Evolutionary conservation across 2,329 filamentous ascomycete species (phyloP).

Genomic region (Venturia asperata): DNA sequence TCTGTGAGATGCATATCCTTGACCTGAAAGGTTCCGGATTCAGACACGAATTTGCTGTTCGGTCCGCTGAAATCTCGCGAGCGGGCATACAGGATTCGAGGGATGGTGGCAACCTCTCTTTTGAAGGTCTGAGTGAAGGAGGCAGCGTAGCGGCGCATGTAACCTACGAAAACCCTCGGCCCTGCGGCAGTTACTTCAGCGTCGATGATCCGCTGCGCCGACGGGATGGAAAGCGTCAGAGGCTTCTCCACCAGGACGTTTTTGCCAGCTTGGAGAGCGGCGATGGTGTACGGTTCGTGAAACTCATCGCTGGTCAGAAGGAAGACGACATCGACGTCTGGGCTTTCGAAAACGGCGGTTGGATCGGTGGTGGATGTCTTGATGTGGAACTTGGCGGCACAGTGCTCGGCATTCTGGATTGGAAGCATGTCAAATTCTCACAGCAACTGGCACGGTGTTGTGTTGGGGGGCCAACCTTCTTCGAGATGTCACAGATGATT

Average conservation of each 20-base stretch:
- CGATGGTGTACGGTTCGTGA: conserved; percentile 47
- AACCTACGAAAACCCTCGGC: conserved; percentile 50
- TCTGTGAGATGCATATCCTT: too few species aligned
- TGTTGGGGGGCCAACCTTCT: conserved; percentile 29
- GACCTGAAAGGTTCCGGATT: conserved; percentile 43
- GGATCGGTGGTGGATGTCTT: conserved; percentile 24
- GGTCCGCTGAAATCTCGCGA: conserved; percentile 48
- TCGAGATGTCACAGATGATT: conserved; percentile 48
- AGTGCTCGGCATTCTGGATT: conserved; percentile 25
- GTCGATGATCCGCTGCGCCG: conserved; percentile 41
- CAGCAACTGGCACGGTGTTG: too few species aligned
- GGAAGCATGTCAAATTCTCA: too few species aligned
- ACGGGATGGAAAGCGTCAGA: conserved; percentile 43
- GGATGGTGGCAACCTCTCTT: conserved; percentile 44
- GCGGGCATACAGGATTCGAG: conserved; percentile 49
- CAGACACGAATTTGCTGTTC: conserved; percentile 43
- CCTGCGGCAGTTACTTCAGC: conserved; percentile 41
- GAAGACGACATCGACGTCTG: conserved; percentile 46
- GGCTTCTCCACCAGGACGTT: conserved; percentile 56
- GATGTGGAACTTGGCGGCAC: conserved; percentile 30
- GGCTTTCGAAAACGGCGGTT: conserved; percentile 30
- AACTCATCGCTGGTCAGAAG: conserved; percentile 48
- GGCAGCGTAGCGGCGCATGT: conserved; percentile 54
- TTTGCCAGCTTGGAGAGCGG: conserved; percentile 49
- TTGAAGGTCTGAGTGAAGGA: conserved; percentile 48